Base-by-base conservation (phyloP, 2,329 filamentous ascomycete genomes). In the Fusarium agapanthi region DNA sequence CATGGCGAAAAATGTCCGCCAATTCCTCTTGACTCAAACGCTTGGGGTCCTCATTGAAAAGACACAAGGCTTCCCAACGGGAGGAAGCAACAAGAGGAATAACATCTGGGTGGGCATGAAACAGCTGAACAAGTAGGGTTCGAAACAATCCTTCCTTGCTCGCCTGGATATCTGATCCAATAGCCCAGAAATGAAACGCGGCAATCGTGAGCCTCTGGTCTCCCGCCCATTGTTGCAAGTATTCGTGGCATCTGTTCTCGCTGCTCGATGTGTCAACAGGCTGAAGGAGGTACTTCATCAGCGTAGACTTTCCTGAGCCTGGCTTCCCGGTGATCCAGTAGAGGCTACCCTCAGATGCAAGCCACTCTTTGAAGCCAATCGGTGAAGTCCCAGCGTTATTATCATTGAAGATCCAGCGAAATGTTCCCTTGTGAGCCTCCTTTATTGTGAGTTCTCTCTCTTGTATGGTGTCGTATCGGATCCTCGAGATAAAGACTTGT, bases 301-400 rank as follows among this genome's bases (percentile, higher is more conserved):
- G 8, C 6, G 50, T 66, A 4, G 63, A 66, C 22, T 65, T 66
- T n/a, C 63, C 63, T 1, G 69, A 65, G 0, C 69, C 71, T 7
- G 69, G 48, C 4, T 73, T 73, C 1, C 71, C 71, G 0, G 61
- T 70, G 18, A 73, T 62, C 71, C 69, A 73, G 15, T 73, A 67
- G 14, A 72, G 41, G 3, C 30, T 18, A 9, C 41, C 37, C 0
- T 48, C 15, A 0, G 71, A 67, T 30, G 28, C 26, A 7, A 73
- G 66, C 69, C 69, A 73, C 1, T 65, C 22, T 11, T 20, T 61
- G 30, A 73, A 73, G 1, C 58, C 34, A 1, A 43, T 41, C 3
- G 35, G 24, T 2, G 30, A 45, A 3, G 32, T 14, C 1, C 15
- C 12, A 45, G 20, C 1, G 8, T 37, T 14, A 1, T 41, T 15